These are phyloP conservation scores for Diplogelasinospora grovesii DNA, from an alignment of 495 filamentous ascomycete species.

Conservation along the genomic window DNA sequence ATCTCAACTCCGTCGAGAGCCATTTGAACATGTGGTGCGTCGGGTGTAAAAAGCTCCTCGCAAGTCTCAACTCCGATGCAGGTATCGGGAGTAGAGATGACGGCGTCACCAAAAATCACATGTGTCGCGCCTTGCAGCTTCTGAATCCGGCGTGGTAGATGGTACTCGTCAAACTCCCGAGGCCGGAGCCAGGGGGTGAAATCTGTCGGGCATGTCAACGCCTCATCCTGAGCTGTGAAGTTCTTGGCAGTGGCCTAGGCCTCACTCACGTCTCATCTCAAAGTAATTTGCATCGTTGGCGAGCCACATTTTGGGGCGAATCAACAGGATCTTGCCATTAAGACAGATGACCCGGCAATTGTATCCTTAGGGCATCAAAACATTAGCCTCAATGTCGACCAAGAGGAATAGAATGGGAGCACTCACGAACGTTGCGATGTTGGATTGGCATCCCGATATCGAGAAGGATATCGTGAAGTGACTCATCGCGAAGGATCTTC, in stretches of 20 bases:
- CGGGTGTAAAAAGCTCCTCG: slow-evolving; percentile 72
- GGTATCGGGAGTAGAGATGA: slow-evolving; percentile 67
- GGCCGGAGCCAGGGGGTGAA: slow-evolving; percentile 45
- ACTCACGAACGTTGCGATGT: slow-evolving; percentile 61
- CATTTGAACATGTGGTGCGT: slow-evolving; percentile 36
- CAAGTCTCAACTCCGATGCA: slow-evolving; percentile 69
- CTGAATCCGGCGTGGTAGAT: slow-evolving; percentile 59
- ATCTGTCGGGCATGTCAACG: too few relatives aligned
- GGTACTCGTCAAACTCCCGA: slow-evolving; percentile 58
- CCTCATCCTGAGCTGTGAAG: too few relatives aligned
- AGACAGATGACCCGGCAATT: slow-evolving; percentile 67
- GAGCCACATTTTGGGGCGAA: slow-evolving; percentile 78
- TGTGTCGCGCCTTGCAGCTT: slow-evolving; percentile 52
- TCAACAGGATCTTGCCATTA: slow-evolving; percentile 62
- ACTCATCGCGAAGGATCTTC: slow-evolving; percentile 55
- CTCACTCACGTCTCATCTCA: slow-evolving; percentile 64
- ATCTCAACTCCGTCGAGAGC: slow-evolving; percentile 46
- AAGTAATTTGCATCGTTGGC: slow-evolving; percentile 73
- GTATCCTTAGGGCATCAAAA: too few relatives aligned
- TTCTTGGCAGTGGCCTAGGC: too few relatives aligned
- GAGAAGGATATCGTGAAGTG: slow-evolving; percentile 69
- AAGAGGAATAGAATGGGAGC: too few relatives aligned
- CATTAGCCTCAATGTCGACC: too few relatives aligned
- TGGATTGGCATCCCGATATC: slow-evolving; percentile 67
- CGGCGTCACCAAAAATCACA: slow-evolving; percentile 70